phyloP scores from a whole-genome alignment of 1,284 basidiomycete genomes.

The Irpex rosettiformis region DNA sequence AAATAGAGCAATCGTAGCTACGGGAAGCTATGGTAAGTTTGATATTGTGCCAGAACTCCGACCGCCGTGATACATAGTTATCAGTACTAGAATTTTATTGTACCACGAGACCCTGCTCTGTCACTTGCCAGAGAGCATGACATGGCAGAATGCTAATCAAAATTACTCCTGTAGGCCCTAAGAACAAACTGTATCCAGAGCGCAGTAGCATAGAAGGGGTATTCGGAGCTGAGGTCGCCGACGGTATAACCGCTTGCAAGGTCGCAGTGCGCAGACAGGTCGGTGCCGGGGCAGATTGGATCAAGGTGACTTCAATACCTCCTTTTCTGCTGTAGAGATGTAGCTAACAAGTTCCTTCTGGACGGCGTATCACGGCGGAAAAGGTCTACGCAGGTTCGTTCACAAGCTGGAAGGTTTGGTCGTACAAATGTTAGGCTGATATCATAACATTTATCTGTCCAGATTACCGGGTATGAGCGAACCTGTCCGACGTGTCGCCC shows the following conservation, averaged over 20 bases:
- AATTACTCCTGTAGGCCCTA: conserved; percentile 42
- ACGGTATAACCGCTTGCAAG: conserved; percentile 54
- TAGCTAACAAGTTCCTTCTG: not conserved
- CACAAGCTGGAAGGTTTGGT: not conserved
- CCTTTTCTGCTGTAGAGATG: not conserved
- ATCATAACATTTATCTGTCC: too few species aligned
- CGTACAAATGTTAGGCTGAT: too few species aligned
- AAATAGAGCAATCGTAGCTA: conserved; percentile 57
- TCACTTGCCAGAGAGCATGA: not conserved
- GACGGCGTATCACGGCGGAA: not conserved
- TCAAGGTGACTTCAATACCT: conserved; percentile 38
- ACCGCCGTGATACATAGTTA: not conserved
- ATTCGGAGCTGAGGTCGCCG: conserved; percentile 54
- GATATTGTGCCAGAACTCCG: not conserved
- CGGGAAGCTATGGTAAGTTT: conserved; percentile 55
- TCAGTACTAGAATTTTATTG: not conserved
- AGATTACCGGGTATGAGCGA: conserved; percentile 53
- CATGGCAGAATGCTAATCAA: conserved; percentile 1
- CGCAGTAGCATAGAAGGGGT: conserved; percentile 53
- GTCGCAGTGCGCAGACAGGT: conserved; percentile 59
- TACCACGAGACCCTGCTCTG: not conserved
- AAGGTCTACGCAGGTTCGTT: conserved; percentile 50
- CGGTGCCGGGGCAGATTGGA: conserved; percentile 67
- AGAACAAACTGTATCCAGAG: conserved; percentile 42
- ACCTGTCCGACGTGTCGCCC: conserved; percentile 38